Conservation (phyloP, 192 early-diverging fungal genomes). For the Mortierella alpina region DNA sequence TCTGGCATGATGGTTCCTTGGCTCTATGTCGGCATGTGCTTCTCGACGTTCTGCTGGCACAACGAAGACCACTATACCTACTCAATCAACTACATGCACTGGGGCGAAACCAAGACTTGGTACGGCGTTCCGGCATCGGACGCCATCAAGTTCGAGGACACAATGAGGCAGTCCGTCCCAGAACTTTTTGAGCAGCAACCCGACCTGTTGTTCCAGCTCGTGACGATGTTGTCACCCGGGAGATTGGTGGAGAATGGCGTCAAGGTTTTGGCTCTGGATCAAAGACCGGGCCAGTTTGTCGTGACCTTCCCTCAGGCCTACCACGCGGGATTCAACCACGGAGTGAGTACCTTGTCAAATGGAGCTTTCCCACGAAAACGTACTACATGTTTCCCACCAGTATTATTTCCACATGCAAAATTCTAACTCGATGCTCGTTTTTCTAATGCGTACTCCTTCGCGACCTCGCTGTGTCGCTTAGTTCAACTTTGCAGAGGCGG, state of each 20-base stretch:
- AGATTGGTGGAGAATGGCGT: conserved; percentile 79
- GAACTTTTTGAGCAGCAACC: conserved; percentile 92
- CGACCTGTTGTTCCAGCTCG: conserved; percentile 93
- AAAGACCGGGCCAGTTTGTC: conserved; percentile 92
- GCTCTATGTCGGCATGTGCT: conserved; percentile 97
- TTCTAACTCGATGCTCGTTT: too few relatives aligned
- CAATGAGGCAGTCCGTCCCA: conserved; percentile 82
- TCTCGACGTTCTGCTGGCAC: conserved; percentile 98
- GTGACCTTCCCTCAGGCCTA: conserved; percentile 96
- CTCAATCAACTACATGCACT: conserved; percentile 96
- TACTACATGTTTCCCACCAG: too few relatives aligned
- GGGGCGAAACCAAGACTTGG: conserved; percentile 98
- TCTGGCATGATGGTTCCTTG: conserved; percentile 98
- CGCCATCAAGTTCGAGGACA: conserved; percentile 85
- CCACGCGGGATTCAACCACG: conserved; percentile 98
- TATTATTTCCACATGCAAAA: neutral
- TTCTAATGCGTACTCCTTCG: too few relatives aligned
- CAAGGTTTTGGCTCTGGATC: conserved; percentile 81
- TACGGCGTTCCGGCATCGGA: conserved; percentile 90
- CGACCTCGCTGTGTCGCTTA: conserved; percentile 14
- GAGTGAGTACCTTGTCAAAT: conserved; percentile 59
- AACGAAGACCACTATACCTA: conserved; percentile 98
- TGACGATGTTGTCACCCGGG: conserved; percentile 89
- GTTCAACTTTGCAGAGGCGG: conserved; percentile 96
- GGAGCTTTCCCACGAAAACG: too few relatives aligned